Base-by-base conservation (phyloP, 2,329 filamentous ascomycete genomes). In the Colletotrichum siamense region DNA sequence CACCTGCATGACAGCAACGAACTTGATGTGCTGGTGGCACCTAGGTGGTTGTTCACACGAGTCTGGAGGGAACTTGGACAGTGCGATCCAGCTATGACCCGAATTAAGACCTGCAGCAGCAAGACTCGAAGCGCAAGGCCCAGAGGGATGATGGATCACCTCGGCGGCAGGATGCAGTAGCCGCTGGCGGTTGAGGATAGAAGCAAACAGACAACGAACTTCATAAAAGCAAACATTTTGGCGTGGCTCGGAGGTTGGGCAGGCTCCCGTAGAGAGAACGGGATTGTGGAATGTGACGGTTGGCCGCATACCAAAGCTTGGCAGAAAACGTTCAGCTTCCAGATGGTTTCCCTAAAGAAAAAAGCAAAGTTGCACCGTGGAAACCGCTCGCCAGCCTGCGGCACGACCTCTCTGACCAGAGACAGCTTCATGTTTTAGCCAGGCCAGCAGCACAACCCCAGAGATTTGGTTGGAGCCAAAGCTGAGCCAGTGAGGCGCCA, bases 161-260 rank as follows among this genome's bases (percentile, higher is more conserved):
- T 67, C 16, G 34, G 32, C 64, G 70, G 73, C 63, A 73, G 65
- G 52, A 69, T 73, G 63, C 73, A 76, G 63, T 55, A 62, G 24
- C 39, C 49, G 36, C 62, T 39, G 36, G 36, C 63, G 24, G 49
- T 44, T 63, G 69, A 74, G 39, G 16, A 34, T n/a, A 16, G 22
- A 75, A 52, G 66, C 71, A 75, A 71, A 71, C 71, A 63, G 26
- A 36, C n/a, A 16, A n/a, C 49, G 22, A 52, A 26, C 24, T 8
- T 15, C 24, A 10, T 34, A 44, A 68, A 66, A 71, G 66, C 71
- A 77, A 77, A 71, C 71, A 77, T 26, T 26, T 36, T 26, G 55
- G 52, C n/a, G 26, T 49, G 36, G 13, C 24, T 61, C 44, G 61
- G 22, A 24, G 28, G 34, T 32, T 39, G 12, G 28, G 49, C n/a